Conservation (phyloP, 2,329 filamentous ascomycete genomes). For the Cryphonectria japonica region DNA sequence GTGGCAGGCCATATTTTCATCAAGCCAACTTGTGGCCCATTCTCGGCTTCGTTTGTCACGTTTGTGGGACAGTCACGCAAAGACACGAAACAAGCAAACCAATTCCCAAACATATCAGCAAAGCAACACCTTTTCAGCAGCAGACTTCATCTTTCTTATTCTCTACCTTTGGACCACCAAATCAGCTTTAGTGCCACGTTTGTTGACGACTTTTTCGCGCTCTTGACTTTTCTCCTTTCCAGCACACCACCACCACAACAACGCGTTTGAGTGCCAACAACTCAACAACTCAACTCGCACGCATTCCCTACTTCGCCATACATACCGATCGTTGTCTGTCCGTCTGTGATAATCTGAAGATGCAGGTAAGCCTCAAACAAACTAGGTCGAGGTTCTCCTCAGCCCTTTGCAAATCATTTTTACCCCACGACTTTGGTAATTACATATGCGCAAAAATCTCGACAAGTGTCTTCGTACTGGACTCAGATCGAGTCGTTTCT, state of each 20-base stretch:
- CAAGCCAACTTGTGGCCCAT: neutral
- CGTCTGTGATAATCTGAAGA: neutral
- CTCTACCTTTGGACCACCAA: neutral
- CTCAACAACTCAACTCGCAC: neutral
- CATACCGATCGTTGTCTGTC: neutral
- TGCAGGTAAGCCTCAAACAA: slow-evolving; percentile 6
- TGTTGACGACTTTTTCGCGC: too few species aligned
- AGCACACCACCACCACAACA: neutral
- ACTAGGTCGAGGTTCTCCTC: neutral
- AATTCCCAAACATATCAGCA: neutral
- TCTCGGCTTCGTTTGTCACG: neutral
- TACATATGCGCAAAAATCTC: neutral
- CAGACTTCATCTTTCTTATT: neutral
- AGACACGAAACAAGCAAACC: slow-evolving; percentile 6
- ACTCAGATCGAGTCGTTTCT: neutral
- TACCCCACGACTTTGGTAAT: neutral
- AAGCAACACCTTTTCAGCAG: neutral
- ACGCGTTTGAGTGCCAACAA: neutral
- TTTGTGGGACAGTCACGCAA: neutral
- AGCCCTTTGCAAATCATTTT: neutral
- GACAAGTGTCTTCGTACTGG: neutral
- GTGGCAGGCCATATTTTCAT: neutral
- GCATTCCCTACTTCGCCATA: neutral
- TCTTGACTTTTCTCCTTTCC: too few species aligned
- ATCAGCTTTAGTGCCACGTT: neutral